Evolutionary conservation across 352 stramenopile species (phyloP), one percentile per base, ranked within the genome.

Genomic region (Thalassiosira sp.): DNA sequence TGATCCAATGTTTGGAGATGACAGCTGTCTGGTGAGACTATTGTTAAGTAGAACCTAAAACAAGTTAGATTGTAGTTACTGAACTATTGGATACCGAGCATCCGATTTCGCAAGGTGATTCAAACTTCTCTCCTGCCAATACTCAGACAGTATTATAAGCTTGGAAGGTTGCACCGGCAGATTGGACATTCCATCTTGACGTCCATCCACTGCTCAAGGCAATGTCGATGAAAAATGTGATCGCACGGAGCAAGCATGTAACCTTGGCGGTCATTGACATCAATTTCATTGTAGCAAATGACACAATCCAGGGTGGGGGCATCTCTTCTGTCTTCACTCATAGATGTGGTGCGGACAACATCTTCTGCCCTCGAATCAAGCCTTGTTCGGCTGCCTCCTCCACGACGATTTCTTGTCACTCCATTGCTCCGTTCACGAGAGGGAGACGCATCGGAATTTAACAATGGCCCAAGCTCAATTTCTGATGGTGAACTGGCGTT

Each of bases 181-280:
- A 95, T 97, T 58, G 95, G 95, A 85, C 95, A 98, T 84, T 98
- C 95, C 95, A 98, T 98, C 85, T 82, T 98, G 52, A 98, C 93
- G 51, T 98, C 92, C 95, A 98, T 98, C 95, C 95, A 98, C 76
- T 96, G 94, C 72, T 96, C 86, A 56, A 98, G 91, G 77, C 95
- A 98, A 65, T 95, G 89, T 64, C 91, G 89, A 80, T 98, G 95
- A 85, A 98, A 98, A 65, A 98, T 94, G 81, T 98, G 95, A 66
- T 98, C 94, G 71, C 95, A 98, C n/a, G 95, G 95, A 25, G 95
- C 94, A 35, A 98, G 94, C 95, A 98, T 98, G 82, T 98, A 98
- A 79, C 92, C 73, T 90, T 81, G 48, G 91, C 88, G 56, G 93
- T 93, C 84, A 16, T 79, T 72, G 35, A 86, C 65, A 63, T 92